phyloP scores from a whole-genome alignment of 192 early-diverging fungal species.

The Linnemannia elongata region DNA sequence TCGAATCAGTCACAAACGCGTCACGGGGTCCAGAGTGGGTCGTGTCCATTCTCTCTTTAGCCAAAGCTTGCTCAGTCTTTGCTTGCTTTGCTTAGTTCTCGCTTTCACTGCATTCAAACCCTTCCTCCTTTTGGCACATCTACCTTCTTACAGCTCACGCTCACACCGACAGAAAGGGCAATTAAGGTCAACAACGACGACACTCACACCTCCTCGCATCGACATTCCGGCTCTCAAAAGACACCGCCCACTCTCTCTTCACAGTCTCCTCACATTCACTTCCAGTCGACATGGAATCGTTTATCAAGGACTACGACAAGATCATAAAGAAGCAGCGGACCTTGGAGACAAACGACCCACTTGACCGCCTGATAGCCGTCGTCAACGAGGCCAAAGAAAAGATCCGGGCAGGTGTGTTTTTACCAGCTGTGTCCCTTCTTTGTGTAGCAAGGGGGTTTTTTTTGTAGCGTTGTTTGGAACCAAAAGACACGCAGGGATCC shows the following conservation, averaged over 20 bases:
- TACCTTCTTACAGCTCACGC: not conserved
- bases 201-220: not conserved
- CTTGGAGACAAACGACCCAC: slow-evolving; percentile 58
- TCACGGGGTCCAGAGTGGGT: not conserved
- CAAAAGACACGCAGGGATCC: not conserved
- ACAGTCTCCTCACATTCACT: not conserved
- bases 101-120: not conserved
- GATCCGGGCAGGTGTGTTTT: slow-evolving; percentile 44
- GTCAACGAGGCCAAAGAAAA: slow-evolving; percentile 60
- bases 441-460: not conserved
- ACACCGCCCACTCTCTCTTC: not conserved
- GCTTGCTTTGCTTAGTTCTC: not conserved
- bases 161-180: not conserved
- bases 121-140: not conserved
- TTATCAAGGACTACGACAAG: slow-evolving; percentile 75
- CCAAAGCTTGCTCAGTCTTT: no score
- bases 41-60: no score
- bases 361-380: slow-evolving; percentile 62
- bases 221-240: not conserved
- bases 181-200: not conserved
- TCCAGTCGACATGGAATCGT: slow-evolving; percentile 67
- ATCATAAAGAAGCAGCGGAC: slow-evolving; percentile 73
- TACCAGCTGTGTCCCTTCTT: not conserved
- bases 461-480: not conserved
- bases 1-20: not conserved